Base-by-base conservation (phyloP, 768 basidiomycete genomes). In the Fomitopsis pulvina region DNA sequence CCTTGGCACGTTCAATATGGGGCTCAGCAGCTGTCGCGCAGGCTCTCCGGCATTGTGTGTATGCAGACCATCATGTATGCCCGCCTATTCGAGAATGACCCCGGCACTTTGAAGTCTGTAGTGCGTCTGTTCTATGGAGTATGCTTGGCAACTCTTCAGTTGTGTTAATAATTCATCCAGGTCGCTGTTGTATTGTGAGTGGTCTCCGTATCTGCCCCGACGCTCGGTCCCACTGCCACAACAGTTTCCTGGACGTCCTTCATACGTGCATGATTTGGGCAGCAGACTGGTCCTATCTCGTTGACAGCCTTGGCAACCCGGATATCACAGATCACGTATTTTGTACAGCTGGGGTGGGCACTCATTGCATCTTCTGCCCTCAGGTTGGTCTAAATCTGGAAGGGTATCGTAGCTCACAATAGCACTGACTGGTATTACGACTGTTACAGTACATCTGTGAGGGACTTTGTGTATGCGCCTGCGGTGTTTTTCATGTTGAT, bases 11-110 rank as follows among this genome's bases (percentile, higher is more conserved):
- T 11, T 26, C 8, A 21, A 22, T 16, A 9, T 21, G n/a, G 8
- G 10, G 14, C 24, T n/a, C 26, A 44, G 11, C 18, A 27, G 24
- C 25, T 28, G 27, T 46, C 20, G 37, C 37, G 41, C 34, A 63
- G 62, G 28, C 51, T 63, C 21, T 58, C 60, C 21, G 62, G 62
- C 16, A 51, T 57, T 44, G 62, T 63, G 26, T 47, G 53, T 1
- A 63, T 59, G 60, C 62, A 63, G 34, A 57, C 50, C 16, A 47
- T 57, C 24, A 28, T 58, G 22, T 63, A 63, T 44, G 53, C 47
- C n/a, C 53, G 58, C n/a, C 52, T 52, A 10, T 63, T 54, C 49
- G 29, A 38, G 14, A 58, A 52, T 9, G 62, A 63, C 27, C 29
- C 22, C 27, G 8, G 40, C 20, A 41, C 51, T 7, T 37, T 54